These are phyloP conservation scores for Metroxylon sagu DNA, from an alignment of 176 grass and related monocot genomes.

Conservation along the genomic window DNA sequence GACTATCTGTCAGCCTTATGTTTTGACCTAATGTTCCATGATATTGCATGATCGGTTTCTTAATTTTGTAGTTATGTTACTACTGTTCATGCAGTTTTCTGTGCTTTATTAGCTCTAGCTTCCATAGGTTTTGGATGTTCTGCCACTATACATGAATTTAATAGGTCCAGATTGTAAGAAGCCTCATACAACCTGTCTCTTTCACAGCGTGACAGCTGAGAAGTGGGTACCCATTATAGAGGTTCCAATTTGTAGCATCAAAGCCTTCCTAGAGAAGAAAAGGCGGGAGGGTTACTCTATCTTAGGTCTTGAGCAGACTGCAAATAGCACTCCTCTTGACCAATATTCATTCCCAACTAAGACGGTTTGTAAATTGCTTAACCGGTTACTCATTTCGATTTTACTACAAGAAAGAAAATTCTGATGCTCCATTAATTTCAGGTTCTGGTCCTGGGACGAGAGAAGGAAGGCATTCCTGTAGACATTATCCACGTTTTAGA, in stretches of 20 bases:
- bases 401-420: neutral
- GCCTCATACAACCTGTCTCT: neutral
- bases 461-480: slow-evolving; percentile 92
- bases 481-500: slow-evolving; percentile 76
- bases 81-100: too few species aligned
- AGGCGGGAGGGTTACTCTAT: slow-evolving; percentile 54
- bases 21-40: too few species aligned
- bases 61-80: too few species aligned
- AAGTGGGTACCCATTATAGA: slow-evolving; percentile 83
- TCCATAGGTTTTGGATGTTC: too few species aligned
- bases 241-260: slow-evolving; percentile 56
- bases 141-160: too few species aligned
- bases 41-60: too few species aligned
- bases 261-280: slow-evolving; percentile 59
- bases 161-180: too few species aligned
- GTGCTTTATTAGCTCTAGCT: too few species aligned
- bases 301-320: slow-evolving; percentile 87
- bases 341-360: slow-evolving; percentile 56
- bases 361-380: slow-evolving; percentile 30
- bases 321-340: slow-evolving; percentile 64
- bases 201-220: slow-evolving; percentile 73
- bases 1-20: too few species aligned
- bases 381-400: neutral
- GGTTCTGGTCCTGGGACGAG: slow-evolving; percentile 62
- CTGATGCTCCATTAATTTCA: slow-evolving; percentile 5